Evolutionary conservation across 176 grass and related monocot genomes (phyloP).

Genomic region (Triticum turgidum): DNA sequence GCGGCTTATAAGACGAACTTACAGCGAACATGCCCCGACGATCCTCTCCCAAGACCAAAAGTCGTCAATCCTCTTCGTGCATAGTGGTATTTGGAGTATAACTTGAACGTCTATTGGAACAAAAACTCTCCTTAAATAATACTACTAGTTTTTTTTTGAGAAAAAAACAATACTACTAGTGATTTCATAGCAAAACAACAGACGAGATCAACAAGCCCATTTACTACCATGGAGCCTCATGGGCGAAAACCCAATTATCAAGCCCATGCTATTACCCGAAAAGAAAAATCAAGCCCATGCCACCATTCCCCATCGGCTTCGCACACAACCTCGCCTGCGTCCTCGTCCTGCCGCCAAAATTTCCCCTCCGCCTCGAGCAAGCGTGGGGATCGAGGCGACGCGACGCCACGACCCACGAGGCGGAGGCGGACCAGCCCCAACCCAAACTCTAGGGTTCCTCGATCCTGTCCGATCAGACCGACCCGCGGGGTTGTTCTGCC

Average conservation of each 20-base stretch:
- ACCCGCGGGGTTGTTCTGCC: not conserved
- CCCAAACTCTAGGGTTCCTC: not conserved
- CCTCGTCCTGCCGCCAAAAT: constrained; percentile 39
- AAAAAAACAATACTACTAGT: no score
- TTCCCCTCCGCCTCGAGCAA: not conserved
- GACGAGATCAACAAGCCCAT: no score
- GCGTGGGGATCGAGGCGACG: not conserved
- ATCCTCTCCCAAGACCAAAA: no score
- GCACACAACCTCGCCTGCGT: not conserved
- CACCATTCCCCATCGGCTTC: not conserved
- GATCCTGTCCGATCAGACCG: not conserved
- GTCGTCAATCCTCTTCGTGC: no score
- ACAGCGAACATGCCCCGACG: no score
- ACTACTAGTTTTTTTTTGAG: no score
- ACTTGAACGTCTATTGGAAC: no score
- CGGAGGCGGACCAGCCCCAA: not conserved
- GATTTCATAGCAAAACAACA: no score
- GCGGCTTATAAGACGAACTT: no score
- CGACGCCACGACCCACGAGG: not conserved
- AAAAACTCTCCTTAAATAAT: no score
- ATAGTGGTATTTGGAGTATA: no score
- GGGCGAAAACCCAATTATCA: not conserved
- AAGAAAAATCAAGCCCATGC: not conserved
- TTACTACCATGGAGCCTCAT: not conserved
- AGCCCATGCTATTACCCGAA: not conserved